Evolutionary conservation across 2,329 filamentous ascomycete species (phyloP).

Genomic region (Lasiodiplodia hormozganensis): DNA sequence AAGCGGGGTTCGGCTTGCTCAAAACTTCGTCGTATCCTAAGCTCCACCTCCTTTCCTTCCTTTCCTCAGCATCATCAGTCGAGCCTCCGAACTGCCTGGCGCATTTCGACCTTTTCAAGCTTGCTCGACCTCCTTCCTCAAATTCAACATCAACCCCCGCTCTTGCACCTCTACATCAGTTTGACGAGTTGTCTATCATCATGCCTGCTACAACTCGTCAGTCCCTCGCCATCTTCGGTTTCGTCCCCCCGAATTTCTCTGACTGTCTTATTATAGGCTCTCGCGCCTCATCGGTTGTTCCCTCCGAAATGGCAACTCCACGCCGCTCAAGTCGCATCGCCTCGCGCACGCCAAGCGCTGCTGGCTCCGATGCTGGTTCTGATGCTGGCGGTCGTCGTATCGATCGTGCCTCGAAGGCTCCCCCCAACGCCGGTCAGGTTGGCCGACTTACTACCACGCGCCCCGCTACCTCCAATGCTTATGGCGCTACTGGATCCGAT

Average conservation of each 20-base stretch:
- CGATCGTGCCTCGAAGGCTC: neutral
- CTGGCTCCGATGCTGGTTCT: constrained; percentile 11
- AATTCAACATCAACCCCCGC: neutral
- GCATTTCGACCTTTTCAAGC: neutral
- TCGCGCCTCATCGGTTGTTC: neutral
- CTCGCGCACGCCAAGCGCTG: constrained; percentile 1
- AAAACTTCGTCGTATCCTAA: neutral
- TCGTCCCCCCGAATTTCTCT: neutral
- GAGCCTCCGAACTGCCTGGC: neutral
- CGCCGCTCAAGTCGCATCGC: constrained; percentile 13
- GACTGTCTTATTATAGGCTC: neutral
- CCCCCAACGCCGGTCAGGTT: constrained; percentile 9
- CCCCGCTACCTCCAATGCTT: constrained; percentile 1
- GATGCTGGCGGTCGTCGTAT: neutral
- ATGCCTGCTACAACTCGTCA: constrained; percentile 12
- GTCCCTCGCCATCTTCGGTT: neutral
- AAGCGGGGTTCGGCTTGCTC: no score
- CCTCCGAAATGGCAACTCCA: constrained; percentile 11
- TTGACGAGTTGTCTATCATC: neutral
- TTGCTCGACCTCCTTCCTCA: neutral
- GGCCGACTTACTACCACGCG: constrained; percentile 9
- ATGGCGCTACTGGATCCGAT: neutral
- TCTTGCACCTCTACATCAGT: neutral
- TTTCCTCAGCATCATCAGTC: constrained; percentile 8
- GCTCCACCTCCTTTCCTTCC: neutral